A percentile compares a stretch with the other conserved stretches of the same genome.
These are phyloP conservation scores for Penicillium alfredii DNA, from an alignment of 495 filamentous ascomycete genomes.

Conservation along the genomic window DNA sequence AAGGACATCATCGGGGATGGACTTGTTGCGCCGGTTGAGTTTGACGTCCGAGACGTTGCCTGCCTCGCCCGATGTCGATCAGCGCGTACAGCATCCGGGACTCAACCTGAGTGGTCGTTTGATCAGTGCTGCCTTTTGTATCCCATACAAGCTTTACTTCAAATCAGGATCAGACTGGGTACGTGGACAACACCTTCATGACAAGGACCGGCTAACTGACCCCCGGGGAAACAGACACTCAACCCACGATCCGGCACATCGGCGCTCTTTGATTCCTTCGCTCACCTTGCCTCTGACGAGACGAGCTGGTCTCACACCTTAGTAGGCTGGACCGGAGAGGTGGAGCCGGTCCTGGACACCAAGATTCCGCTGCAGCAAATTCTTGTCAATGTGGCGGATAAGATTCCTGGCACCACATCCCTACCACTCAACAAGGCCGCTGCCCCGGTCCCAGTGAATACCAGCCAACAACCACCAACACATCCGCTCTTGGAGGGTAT, in stretches of 20 bases:
- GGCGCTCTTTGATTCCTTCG: constrained; percentile 81
- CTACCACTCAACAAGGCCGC: constrained; percentile 49
- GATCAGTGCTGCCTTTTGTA: constrained; percentile 81
- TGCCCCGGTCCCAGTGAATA: constrained; percentile 66
- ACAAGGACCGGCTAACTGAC: constrained; percentile 6
- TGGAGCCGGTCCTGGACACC: constrained; percentile 48
- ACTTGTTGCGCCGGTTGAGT: constrained; percentile 61
- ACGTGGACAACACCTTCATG: constrained; percentile 23
- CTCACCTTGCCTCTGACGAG: constrained; percentile 69
- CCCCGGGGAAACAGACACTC: constrained; percentile 31
- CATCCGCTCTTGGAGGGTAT: constrained; percentile 58
- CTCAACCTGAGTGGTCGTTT: constrained; percentile 72
- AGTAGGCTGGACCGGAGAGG: constrained; percentile 90
- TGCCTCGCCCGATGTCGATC: constrained; percentile 49
- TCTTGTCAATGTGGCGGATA: constrained; percentile 22
- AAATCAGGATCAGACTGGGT: constrained; percentile 70
- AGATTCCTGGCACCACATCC: constrained; percentile 17
- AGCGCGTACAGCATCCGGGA: constrained; percentile 56
- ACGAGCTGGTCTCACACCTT: constrained; percentile 79
- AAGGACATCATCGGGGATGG: constrained; percentile 49
- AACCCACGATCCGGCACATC: constrained; percentile 75
- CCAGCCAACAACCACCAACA: constrained; percentile 43
- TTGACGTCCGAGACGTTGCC: constrained; percentile 33
- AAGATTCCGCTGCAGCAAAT: constrained; percentile 31
- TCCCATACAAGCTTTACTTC: constrained; percentile 69